Conservation (phyloP, 306 rosid genomes). For the Acacia crassicarpa region DNA sequence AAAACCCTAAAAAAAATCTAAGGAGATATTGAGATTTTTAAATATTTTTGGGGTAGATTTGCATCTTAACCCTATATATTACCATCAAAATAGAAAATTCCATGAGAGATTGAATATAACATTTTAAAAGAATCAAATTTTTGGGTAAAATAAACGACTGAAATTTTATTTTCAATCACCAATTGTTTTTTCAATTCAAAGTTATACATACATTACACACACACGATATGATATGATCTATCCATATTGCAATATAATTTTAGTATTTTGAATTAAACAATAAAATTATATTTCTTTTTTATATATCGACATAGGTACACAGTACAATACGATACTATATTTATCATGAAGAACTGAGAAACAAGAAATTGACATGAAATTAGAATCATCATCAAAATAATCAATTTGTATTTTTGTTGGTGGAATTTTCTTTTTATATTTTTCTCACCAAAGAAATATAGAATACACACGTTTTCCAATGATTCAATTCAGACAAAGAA, state of each 20-base stretch:
- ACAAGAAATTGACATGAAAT: not conserved
- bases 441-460: not conserved
- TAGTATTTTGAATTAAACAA: not conserved
- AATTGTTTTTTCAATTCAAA: too few relatives aligned
- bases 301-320: not conserved
- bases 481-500: constrained; percentile 3
- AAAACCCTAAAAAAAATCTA: too few relatives aligned
- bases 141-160: too few relatives aligned
- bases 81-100: too few relatives aligned
- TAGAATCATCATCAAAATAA: not conserved
- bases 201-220: too few relatives aligned
- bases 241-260: not conserved
- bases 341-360: not conserved
- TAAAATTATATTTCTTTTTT: not conserved
- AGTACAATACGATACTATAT: not conserved
- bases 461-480: not conserved
- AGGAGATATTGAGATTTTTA: too few relatives aligned
- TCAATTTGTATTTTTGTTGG: constrained; percentile 1
- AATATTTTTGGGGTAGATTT: too few relatives aligned
- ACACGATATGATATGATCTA: too few relatives aligned
- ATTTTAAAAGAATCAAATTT: too few relatives aligned
- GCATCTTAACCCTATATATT: too few relatives aligned
- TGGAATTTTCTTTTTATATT: not conserved
- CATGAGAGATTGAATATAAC: too few relatives aligned
- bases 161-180: not conserved